These are phyloP conservation scores for Phyllosticta paracitricarpa DNA, from an alignment of 2,329 filamentous ascomycete species.

Conservation along the genomic window DNA sequence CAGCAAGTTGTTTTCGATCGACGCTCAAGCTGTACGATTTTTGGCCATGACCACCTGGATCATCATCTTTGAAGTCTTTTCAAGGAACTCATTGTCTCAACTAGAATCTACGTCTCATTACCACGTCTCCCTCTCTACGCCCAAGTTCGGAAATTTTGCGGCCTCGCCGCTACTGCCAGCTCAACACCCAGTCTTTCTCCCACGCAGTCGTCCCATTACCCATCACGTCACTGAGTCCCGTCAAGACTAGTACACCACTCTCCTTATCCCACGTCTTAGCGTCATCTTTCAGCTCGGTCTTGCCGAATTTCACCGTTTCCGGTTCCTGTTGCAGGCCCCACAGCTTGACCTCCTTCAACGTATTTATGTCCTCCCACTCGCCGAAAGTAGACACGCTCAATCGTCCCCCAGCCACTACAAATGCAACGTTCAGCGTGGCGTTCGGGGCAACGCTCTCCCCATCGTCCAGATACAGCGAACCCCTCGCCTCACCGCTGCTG, in stretches of 20 bases:
- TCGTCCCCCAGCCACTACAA: conserved; percentile 33
- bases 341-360: conserved; percentile 53
- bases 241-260: conserved; percentile 41
- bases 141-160: not conserved
- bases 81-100: not conserved
- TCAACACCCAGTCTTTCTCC: conserved; percentile 46
- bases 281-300: conserved; percentile 20
- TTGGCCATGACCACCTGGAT: no score
- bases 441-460: conserved; percentile 55
- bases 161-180: conserved; percentile 32
- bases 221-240: conserved; percentile 41
- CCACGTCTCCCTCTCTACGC: not conserved
- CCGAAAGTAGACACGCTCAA: conserved; percentile 43
- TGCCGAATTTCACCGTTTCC: conserved; percentile 32
- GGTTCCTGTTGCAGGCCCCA: conserved; percentile 41
- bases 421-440: conserved; percentile 45
- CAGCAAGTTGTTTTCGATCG: not conserved
- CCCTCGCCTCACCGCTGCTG: conserved; percentile 44
- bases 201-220: conserved; percentile 43
- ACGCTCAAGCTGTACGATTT: no score
- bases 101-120: not conserved
- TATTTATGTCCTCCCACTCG: conserved; percentile 45
- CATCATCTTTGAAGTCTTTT: not conserved
- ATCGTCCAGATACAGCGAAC: conserved; percentile 63
- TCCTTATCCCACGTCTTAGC: conserved; percentile 41